Conservation (phyloP, 805 yeast genomes). For the Kluyveromyces wickerhamii region DNA sequence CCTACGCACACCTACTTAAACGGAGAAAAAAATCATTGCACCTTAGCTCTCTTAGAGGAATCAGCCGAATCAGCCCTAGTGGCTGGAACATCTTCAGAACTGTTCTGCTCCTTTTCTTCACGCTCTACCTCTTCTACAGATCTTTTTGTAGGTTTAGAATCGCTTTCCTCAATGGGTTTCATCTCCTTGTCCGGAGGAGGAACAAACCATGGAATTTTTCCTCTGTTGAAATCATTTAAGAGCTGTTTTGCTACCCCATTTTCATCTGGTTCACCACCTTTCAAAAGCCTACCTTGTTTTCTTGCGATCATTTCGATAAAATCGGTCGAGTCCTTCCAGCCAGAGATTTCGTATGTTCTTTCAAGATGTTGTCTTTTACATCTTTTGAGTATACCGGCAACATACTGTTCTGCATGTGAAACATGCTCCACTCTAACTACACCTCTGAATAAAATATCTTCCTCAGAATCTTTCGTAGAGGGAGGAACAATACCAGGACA, state of each 20-base stretch:
- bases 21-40: too few relatives aligned
- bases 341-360: slow-evolving; percentile 89
- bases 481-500: slow-evolving; percentile 99
- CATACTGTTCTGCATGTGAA: slow-evolving; percentile 88
- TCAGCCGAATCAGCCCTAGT: too few relatives aligned
- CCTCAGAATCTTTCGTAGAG: slow-evolving; percentile 75
- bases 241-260: slow-evolving; percentile 84
- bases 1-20: too few relatives aligned
- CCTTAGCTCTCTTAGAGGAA: too few relatives aligned
- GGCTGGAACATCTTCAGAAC: too few relatives aligned
- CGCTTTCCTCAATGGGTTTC: slow-evolving; percentile 35
- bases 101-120: too few relatives aligned
- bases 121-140: too few relatives aligned
- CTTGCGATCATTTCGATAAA: slow-evolving; percentile 87
- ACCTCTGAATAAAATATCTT: slow-evolving; percentile 90
- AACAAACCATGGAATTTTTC: slow-evolving; percentile 96
- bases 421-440: slow-evolving; percentile 99
- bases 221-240: slow-evolving; percentile 91
- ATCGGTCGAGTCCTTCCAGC: slow-evolving; percentile 75
- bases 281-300: slow-evolving; percentile 84
- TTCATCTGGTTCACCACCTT: slow-evolving; percentile 98
- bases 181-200: slow-evolving; percentile 77
- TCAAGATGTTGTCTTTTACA: slow-evolving; percentile 88
- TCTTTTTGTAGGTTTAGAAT: too few relatives aligned
- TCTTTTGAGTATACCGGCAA: slow-evolving; percentile 75